A percentile compares a stretch with the other conserved stretches of the same genome.
Evolutionary conservation across 805 yeast species (phyloP).

Genomic region (Candida morakotiae): DNA sequence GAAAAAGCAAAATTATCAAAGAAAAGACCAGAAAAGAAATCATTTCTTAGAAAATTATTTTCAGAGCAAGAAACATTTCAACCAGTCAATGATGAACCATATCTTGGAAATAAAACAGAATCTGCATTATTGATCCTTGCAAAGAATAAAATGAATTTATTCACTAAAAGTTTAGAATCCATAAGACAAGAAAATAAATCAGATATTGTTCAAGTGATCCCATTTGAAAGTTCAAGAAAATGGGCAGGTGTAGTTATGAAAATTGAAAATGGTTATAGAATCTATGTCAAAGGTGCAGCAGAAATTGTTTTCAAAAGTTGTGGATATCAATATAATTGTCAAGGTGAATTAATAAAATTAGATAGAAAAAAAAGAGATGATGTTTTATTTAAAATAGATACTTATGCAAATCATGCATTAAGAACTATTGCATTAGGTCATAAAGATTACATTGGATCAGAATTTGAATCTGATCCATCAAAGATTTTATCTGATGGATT

Average conservation of each 20-base stretch:
- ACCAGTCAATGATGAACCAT: conserved; percentile 47
- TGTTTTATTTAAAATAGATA: conserved; percentile 34
- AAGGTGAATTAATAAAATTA: conserved; percentile 23
- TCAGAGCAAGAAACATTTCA: conserved; percentile 11
- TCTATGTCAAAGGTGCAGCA: conserved; percentile 90
- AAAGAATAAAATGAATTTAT: conserved; percentile 47
- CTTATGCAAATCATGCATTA: conserved; percentile 72
- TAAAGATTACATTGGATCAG: conserved; percentile 54
- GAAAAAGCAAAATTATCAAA: conserved; percentile 20
- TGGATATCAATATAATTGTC: conserved; percentile 29
- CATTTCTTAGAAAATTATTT: conserved; percentile 25
- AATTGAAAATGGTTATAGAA: conserved; percentile 47
- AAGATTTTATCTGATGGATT: conserved; percentile 32
- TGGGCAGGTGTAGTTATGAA: conserved; percentile 83
- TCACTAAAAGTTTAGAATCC: conserved; percentile 39
- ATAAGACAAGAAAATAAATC: conserved; percentile 19
- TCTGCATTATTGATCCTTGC: conserved; percentile 78
- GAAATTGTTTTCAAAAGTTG: conserved; percentile 74
- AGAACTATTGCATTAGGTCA: conserved; percentile 90
- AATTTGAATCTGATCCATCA: conserved; percentile 23
- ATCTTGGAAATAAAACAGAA: conserved; percentile 92
- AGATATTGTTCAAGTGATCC: conserved; percentile 64
- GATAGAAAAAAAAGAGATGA: conserved; percentile 24
- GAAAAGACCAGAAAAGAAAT: conserved; percentile 25
- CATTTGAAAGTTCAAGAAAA: conserved; percentile 89